Conservation (phyloP, 1,284 basidiomycete species). For the Cystobasidium pallidum region DNA sequence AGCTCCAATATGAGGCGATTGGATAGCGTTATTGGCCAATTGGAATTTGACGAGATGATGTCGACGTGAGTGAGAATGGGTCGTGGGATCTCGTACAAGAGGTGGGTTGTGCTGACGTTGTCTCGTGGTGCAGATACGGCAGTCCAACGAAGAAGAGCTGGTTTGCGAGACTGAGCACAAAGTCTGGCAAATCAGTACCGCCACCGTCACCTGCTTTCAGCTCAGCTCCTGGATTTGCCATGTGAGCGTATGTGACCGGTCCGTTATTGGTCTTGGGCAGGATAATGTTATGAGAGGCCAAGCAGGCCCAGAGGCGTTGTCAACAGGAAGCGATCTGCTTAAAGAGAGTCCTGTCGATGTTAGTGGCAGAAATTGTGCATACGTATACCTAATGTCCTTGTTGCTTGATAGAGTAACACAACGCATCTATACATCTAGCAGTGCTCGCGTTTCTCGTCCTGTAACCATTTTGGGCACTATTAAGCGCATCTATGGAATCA, state of each 20-base stretch:
- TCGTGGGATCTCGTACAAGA: too few relatives aligned
- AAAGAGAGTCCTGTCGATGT: too few relatives aligned
- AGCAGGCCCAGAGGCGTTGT: too few relatives aligned
- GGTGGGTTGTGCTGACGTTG: neutral
- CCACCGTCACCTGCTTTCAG: conserved; percentile 31
- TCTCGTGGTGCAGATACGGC: conserved; percentile 3
- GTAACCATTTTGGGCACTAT: too few relatives aligned
- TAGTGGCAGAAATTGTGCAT: too few relatives aligned
- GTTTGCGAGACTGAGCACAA: conserved; percentile 29
- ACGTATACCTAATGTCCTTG: too few relatives aligned
- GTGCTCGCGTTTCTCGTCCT: too few relatives aligned
- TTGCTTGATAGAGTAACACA: too few relatives aligned
- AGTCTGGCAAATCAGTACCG: conserved; percentile 14
- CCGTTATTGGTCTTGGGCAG: neutral
- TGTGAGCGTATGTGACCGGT: conserved; percentile 6
- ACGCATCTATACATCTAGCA: too few relatives aligned
- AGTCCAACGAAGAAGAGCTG: conserved; percentile 26
- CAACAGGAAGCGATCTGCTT: too few relatives aligned
- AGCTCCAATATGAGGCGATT: conserved; percentile 19
- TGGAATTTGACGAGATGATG: conserved; percentile 37
- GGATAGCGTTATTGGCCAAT: conserved; percentile 27
- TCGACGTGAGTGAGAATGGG: conserved; percentile 17
- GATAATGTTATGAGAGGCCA: too few relatives aligned
- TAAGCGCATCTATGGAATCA: neutral
- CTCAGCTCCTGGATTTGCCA: conserved; percentile 25